phyloP scores from a whole-genome alignment of 148 eudicot species.

The Selenicereus undatus region DNA sequence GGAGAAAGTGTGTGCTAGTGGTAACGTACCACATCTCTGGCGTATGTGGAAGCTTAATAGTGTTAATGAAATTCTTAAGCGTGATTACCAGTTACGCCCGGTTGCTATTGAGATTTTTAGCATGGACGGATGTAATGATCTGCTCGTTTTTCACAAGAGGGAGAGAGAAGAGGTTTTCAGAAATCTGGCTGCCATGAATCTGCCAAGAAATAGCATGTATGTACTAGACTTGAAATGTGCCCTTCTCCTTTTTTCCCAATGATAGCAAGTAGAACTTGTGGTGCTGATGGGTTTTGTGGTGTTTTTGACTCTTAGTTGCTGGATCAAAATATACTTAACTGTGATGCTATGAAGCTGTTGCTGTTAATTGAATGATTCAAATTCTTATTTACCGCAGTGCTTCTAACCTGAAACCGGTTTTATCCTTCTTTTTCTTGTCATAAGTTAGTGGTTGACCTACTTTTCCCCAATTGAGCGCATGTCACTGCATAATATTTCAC shows the following conservation, averaged over 20 bases:
- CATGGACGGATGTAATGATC: constrained; percentile 99
- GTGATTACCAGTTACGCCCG: constrained; percentile 98
- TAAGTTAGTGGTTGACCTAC: neutral
- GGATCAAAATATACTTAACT: neutral
- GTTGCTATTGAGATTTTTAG: constrained; percentile 98
- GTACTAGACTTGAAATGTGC: constrained; percentile 25
- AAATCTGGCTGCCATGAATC: constrained; percentile 94
- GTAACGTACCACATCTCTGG: constrained; percentile 89
- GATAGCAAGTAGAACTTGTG: neutral
- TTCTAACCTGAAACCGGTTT: neutral
- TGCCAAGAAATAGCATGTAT: constrained; percentile 98
- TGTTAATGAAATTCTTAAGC: constrained; percentile 93
- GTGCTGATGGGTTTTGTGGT: neutral
- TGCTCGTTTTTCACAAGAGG: constrained; percentile 93
- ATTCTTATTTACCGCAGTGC: neutral
- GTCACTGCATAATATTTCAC: neutral
- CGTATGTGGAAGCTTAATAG: constrained; percentile 98
- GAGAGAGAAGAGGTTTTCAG: constrained; percentile 98
- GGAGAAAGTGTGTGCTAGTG: constrained; percentile 72
- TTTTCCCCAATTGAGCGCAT: neutral
- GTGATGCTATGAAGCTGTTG: neutral
- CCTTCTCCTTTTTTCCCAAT: neutral
- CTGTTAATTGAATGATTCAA: neutral
- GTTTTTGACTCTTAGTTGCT: neutral
- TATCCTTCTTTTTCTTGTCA: neutral